phyloP scores from a whole-genome alignment of 495 filamentous ascomycete genomes.

The Talaromyces wortmannii region DNA sequence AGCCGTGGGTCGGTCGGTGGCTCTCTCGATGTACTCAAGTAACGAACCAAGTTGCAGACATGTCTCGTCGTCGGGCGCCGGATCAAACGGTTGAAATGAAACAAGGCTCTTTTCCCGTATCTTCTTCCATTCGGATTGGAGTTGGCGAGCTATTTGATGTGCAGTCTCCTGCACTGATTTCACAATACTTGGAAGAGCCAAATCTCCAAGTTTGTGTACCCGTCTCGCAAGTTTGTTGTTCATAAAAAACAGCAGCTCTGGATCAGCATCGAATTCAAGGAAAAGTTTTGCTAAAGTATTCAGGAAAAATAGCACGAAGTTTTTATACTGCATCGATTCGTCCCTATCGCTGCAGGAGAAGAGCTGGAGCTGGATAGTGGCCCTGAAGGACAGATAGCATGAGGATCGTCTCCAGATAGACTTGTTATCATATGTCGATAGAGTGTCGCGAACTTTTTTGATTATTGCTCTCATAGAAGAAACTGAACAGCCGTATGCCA shows the following conservation, averaged over 20 bases:
- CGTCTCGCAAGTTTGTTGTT: neutral
- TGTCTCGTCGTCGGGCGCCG: neutral
- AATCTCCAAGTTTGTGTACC: neutral
- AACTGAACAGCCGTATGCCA: neutral
- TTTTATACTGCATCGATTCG: neutral
- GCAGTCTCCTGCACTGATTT: neutral
- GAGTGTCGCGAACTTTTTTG: neutral
- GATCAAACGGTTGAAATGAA: neutral
- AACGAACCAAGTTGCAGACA: neutral
- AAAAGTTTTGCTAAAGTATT: neutral
- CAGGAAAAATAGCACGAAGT: neutral
- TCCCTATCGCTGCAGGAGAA: neutral
- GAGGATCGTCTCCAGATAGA: neutral
- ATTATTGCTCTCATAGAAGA: neutral
- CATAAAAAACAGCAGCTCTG: neutral
- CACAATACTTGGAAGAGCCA: neutral
- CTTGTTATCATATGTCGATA: neutral
- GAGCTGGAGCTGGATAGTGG: neutral
- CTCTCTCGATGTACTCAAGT: neutral
- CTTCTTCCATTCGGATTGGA: neutral
- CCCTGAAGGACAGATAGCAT: neutral
- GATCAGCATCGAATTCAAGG: neutral
- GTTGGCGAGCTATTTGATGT: neutral
- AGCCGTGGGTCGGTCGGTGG: neutral
- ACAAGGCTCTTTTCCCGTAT: neutral